Evolutionary conservation across 306 rosid genomes (phyloP).

Genomic region (Carpinus fangiana): DNA sequence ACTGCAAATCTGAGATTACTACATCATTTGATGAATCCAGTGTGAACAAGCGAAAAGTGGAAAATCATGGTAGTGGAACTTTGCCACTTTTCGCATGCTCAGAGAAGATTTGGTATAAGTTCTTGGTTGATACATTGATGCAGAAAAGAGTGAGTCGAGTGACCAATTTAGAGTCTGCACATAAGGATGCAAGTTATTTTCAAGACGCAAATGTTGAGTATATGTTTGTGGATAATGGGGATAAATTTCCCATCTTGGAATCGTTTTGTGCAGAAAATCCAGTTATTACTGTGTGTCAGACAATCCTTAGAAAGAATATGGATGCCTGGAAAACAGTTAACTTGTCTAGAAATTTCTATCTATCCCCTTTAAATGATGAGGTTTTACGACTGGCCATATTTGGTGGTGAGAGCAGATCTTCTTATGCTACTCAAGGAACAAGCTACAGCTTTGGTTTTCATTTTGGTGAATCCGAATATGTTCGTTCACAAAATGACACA

Average conservation of each 20-base stretch:
- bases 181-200: slow-evolving; percentile 28
- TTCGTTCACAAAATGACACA: slow-evolving; percentile 57
- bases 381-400: slow-evolving; percentile 65
- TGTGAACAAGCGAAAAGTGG: slow-evolving; percentile 34
- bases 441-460: slow-evolving; percentile 77
- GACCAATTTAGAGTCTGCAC: slow-evolving; percentile 39
- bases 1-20: slow-evolving; percentile 28
- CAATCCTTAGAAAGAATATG: slow-evolving; percentile 47
- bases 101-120: slow-evolving; percentile 70
- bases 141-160: slow-evolving; percentile 58
- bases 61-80: slow-evolving; percentile 32
- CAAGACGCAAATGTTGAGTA: slow-evolving; percentile 30
- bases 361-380: slow-evolving; percentile 86
- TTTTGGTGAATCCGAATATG: slow-evolving; percentile 72
- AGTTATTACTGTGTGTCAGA: slow-evolving; percentile 63
- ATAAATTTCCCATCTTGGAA: slow-evolving; percentile 45
- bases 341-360: slow-evolving; percentile 58
- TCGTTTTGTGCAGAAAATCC: slow-evolving; percentile 72
- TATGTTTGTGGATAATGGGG: slow-evolving; percentile 32
- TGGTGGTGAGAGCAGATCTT: slow-evolving; percentile 43
- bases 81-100: slow-evolving; percentile 39
- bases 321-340: slow-evolving; percentile 64
- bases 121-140: slow-evolving; percentile 58
- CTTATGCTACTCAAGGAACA: slow-evolving; percentile 63
- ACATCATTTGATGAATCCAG: slow-evolving; percentile 36